phyloP scores from a whole-genome alignment of 2,329 filamentous ascomycete species.

The Phoma herbarum region DNA sequence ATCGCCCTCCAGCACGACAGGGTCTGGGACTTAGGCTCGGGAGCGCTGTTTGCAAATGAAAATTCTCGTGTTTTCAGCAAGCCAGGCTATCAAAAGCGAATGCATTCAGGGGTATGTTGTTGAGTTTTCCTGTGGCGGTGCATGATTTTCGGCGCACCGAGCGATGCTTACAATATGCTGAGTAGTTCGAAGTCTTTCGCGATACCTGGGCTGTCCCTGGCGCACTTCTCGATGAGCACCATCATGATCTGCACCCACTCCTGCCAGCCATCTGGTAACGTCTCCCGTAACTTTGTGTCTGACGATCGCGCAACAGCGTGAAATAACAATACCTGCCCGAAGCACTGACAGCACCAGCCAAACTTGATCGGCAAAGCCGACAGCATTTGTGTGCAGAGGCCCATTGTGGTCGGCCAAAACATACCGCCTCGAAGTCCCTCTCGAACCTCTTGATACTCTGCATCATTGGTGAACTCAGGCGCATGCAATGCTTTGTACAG shows the following conservation, averaged over 20 bases:
- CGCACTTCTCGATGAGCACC: constrained; percentile 46
- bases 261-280: constrained; percentile 46
- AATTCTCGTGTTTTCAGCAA: not conserved
- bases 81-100: not conserved
- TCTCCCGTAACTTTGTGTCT: constrained; percentile 41
- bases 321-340: constrained; percentile 49
- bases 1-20: not conserved
- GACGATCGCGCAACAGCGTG: constrained; percentile 42
- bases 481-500: constrained; percentile 51
- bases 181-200: constrained; percentile 48
- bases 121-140: constrained; percentile 5
- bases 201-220: constrained; percentile 45
- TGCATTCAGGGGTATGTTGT: not conserved
- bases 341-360: constrained; percentile 51
- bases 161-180: constrained; percentile 36
- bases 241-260: constrained; percentile 51
- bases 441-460: constrained; percentile 44
- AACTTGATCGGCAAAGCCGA: constrained; percentile 50
- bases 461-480: constrained; percentile 39
- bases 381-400: constrained; percentile 49
- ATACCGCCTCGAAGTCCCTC: constrained; percentile 45
- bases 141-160: constrained; percentile 10
- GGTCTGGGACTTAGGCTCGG: not conserved
- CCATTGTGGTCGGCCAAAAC: constrained; percentile 51
- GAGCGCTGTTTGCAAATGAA: not conserved